phyloP scores from a whole-genome alignment of 345 rosid species.

The Acer campestre region DNA sequence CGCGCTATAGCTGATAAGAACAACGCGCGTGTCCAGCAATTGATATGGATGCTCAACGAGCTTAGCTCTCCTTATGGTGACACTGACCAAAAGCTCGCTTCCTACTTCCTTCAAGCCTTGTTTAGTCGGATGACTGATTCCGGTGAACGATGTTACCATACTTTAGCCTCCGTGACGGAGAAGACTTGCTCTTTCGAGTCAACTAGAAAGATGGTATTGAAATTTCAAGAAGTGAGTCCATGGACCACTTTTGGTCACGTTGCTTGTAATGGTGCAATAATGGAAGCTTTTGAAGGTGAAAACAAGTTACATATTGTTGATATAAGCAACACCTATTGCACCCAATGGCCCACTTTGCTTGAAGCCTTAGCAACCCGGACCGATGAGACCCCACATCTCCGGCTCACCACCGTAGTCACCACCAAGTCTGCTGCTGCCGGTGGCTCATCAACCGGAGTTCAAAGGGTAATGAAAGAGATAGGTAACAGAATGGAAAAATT shows the following conservation, averaged over 20 bases:
- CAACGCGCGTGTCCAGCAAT: slow-evolving; percentile 68
- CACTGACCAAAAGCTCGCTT: slow-evolving; percentile 75
- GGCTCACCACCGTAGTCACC: slow-evolving; percentile 67
- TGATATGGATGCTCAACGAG: slow-evolving; percentile 95
- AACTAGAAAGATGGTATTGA: slow-evolving; percentile 72
- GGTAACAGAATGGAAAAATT: slow-evolving; percentile 89
- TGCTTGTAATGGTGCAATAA: slow-evolving; percentile 84
- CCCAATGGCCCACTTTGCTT: slow-evolving; percentile 97
- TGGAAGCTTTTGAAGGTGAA: slow-evolving; percentile 93
- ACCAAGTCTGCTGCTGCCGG: slow-evolving; percentile 36
- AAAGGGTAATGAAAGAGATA: slow-evolving; percentile 88
- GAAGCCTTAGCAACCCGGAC: slow-evolving; percentile 96
- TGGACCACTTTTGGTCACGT: slow-evolving; percentile 99
- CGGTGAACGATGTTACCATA: slow-evolving; percentile 67
- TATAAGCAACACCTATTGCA: slow-evolving; percentile 87
- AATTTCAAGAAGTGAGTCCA: slow-evolving; percentile 94
- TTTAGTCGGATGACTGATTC: slow-evolving; percentile 84
- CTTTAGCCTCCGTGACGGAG: slow-evolving; percentile 66
- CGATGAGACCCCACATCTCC: slow-evolving; percentile 84
- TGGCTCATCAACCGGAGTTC: slow-evolving; percentile 40
- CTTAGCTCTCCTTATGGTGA: slow-evolving; percentile 89
- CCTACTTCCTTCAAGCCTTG: slow-evolving; percentile 88
- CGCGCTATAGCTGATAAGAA: slow-evolving; percentile 67
- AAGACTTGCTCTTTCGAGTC: slow-evolving; percentile 80
- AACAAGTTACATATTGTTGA: slow-evolving; percentile 78